A percentile compares a stretch with the other conserved stretches of the same genome.
These are phyloP conservation scores for Cystobasidium onofrii DNA, from an alignment of 768 basidiomycete species.

Conservation along the genomic window DNA sequence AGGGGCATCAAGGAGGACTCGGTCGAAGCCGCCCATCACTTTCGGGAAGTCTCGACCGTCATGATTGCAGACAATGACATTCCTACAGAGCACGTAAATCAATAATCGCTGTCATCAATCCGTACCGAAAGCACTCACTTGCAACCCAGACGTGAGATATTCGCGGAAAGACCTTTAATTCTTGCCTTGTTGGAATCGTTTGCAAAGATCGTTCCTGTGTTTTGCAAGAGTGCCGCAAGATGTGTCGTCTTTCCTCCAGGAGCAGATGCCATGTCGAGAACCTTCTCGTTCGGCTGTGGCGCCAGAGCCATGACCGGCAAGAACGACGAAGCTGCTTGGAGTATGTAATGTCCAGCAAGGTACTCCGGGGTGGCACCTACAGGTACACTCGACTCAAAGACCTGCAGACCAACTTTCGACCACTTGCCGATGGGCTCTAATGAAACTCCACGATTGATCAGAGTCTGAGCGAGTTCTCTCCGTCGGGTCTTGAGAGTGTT, in stretches of 20 bases:
- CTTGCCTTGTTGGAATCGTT: conserved; percentile 92
- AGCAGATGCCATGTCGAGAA: conserved; percentile 97
- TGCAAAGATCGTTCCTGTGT: conserved; percentile 94
- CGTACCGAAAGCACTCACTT: conserved; percentile 10
- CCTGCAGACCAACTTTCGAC: conserved; percentile 97
- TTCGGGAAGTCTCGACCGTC: conserved; percentile 97
- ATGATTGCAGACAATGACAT: conserved; percentile 92
- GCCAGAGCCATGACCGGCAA: conserved; percentile 93
- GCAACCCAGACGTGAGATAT: conserved; percentile 92
- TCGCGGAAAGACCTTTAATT: conserved; percentile 92
- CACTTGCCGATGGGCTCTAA: conserved; percentile 98
- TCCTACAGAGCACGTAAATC: conserved; percentile 52
- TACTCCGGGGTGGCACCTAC: conserved; percentile 99
- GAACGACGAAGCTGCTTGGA: conserved; percentile 97
- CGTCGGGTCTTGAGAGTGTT: conserved; percentile 90
- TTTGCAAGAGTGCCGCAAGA: conserved; percentile 91
- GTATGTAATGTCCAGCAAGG: conserved; percentile 97
- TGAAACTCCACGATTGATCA: conserved; percentile 92
- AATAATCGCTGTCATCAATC: neutral
- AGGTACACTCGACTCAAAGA: conserved; percentile 91
- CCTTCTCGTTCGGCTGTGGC: conserved; percentile 84
- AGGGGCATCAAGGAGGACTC: conserved; percentile 93
- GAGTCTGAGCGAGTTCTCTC: conserved; percentile 82
- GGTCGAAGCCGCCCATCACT: conserved; percentile 96
- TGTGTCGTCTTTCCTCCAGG: conserved; percentile 98